Base-by-base conservation (phyloP, 2,329 filamentous ascomycete genomes). In the Colletotrichum theobromicola region DNA sequence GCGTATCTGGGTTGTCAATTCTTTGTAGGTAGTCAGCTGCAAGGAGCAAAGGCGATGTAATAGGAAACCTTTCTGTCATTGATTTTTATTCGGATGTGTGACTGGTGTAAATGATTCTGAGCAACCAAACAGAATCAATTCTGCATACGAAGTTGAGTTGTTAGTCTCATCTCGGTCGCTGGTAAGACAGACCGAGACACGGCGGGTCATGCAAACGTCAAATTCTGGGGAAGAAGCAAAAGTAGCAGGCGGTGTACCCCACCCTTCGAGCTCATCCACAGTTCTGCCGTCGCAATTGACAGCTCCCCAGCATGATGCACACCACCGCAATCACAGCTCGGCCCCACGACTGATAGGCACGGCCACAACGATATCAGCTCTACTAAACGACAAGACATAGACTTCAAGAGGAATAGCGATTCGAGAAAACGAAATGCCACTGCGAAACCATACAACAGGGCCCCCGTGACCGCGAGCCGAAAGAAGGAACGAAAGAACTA, bases 231-330 rank as follows among this genome's bases (percentile, higher is more conserved):
- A 62, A 60, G 24, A 3, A 10, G 10, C 6, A 26, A 30, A 21
- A 67, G 2, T 0, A 16, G 68, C 26, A 74, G 62, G 72, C 61
- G 72, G 72, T 74, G 37, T 55, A 30, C 1, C 4, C 4, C 9
- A 15, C 5, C 30, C 30, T 15, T 34, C 30, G 16, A 71, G 61
- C 72, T 74, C n/a, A 26, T n/a, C 72, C 67, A 50, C 32, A 67
- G 57, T 74, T 74, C 72, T 74, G 68, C 72, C 72, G 72, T 62
- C 32, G 55, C 62, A 24, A 74, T 42, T 24, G 55, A 67, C 70
- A 28, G 26, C 55, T 61, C 58, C 70, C n/a, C 26, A 61, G 72
- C 61, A 21, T 28, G 67, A 71, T 66, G 61, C 61, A 72, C 32
- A 72, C 37, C 60, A 66, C 37, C 30, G 16, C 53, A 15, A 28